Evolutionary conservation across 345 rosid genomes (phyloP).

Genomic region (Nephelium lappaceum): DNA sequence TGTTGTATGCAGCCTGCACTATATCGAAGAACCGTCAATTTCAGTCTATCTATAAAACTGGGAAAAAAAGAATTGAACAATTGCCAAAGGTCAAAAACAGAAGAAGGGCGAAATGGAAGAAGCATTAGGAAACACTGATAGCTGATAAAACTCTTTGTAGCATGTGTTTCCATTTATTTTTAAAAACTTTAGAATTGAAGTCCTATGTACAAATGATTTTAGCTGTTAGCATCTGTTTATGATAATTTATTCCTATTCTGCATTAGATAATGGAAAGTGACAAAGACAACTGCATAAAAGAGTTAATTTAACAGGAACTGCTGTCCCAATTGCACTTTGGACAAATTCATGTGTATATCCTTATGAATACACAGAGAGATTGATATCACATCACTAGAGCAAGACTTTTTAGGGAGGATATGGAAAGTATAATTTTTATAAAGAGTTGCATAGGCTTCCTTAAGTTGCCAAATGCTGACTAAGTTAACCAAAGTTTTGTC

Average conservation of each 20-base stretch:
- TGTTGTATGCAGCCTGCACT: conserved; percentile 92
- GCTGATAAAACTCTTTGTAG: not conserved
- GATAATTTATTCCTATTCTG: conserved; percentile 1
- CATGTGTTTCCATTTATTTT: not conserved
- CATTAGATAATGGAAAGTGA: not conserved
- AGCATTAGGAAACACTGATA: not conserved
- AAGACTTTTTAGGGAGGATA: not conserved
- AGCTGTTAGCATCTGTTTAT: not conserved
- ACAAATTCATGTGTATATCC: not conserved
- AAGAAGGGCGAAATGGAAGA: not conserved
- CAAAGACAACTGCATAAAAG: not conserved
- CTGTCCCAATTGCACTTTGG: not conserved
- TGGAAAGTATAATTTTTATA: not conserved
- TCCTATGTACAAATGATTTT: not conserved
- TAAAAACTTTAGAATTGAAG: not conserved
- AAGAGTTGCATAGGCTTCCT: conserved; percentile 4
- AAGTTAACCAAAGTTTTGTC: not conserved
- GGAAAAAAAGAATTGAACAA: not conserved
- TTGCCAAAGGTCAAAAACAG: not conserved
- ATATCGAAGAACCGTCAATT: conserved; percentile 43
- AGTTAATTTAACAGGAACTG: not conserved
- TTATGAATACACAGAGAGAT: not conserved
- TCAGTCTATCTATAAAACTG: not conserved
- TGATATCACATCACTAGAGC: not conserved
- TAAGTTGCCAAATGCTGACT: not conserved